Conservation (phyloP, 768 basidiomycete species). For the Suillus americanus region DNA sequence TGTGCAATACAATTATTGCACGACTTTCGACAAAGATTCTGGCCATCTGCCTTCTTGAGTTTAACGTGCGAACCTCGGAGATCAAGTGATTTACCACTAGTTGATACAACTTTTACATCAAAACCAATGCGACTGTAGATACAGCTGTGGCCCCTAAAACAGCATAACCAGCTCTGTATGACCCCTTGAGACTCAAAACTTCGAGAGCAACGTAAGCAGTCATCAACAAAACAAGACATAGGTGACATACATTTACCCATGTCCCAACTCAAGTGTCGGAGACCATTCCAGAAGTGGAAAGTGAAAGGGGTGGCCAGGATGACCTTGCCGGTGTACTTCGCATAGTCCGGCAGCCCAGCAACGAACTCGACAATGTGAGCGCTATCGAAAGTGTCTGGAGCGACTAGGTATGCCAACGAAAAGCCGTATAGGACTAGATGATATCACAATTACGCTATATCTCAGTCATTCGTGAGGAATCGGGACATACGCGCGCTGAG, state of each 20-base stretch:
- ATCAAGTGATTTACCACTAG: neutral
- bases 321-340: slow-evolving; percentile 76
- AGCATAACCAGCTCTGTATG: slow-evolving; percentile 79
- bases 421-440: slow-evolving; percentile 80
- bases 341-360: slow-evolving; percentile 66
- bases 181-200: slow-evolving; percentile 83
- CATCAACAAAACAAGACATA: neutral
- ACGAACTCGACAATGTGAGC: slow-evolving; percentile 73
- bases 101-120: slow-evolving; percentile 35
- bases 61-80: neutral
- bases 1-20: neutral
- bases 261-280: slow-evolving; percentile 93
- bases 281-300: slow-evolving; percentile 88
- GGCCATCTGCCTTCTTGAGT: neutral
- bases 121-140: slow-evolving; percentile 69
- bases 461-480: neutral
- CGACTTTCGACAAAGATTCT: neutral
- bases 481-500: slow-evolving; percentile 69
- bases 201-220: slow-evolving; percentile 3
- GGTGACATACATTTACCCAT: slow-evolving; percentile 73
- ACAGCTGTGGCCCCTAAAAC: slow-evolving; percentile 79
- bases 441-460: slow-evolving; percentile 5
- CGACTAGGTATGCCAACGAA: slow-evolving; percentile 81
- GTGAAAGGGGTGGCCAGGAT: slow-evolving; percentile 85
- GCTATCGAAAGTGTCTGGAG: slow-evolving; percentile 79